Conservation (phyloP, 192 early-diverging fungal genomes). For the Coemansia sp. region DNA sequence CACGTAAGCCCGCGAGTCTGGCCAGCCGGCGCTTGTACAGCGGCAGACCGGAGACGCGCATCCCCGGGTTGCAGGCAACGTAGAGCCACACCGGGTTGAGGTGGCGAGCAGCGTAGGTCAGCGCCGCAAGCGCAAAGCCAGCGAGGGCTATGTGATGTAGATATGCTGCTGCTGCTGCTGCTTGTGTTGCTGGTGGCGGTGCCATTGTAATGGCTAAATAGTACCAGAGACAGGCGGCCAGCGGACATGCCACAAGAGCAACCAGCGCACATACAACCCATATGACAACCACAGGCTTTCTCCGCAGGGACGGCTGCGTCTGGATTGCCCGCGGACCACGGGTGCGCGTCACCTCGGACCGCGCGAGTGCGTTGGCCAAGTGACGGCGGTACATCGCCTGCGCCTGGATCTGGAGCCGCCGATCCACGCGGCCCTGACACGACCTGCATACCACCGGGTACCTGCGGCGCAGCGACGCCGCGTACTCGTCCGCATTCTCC, state of each 20-base stretch:
- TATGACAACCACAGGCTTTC: slow-evolving; percentile 23
- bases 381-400: slow-evolving; percentile 36
- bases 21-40: slow-evolving; percentile 24
- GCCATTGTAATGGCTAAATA: not conserved
- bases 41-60: slow-evolving; percentile 33
- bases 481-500: slow-evolving; percentile 32
- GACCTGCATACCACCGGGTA: slow-evolving; percentile 40
- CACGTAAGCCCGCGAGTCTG: slow-evolving; percentile 21
- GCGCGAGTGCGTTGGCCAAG: slow-evolving; percentile 32
- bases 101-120: slow-evolving; percentile 22
- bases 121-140: slow-evolving; percentile 12
- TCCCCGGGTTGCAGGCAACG: slow-evolving; percentile 28
- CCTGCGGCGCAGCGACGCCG: slow-evolving; percentile 20
- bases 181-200: not conserved
- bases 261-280: slow-evolving; percentile 27
- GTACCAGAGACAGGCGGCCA: slow-evolving; percentile 27
- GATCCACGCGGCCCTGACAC: slow-evolving; percentile 42
- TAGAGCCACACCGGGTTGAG: slow-evolving; percentile 48
- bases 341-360: slow-evolving; percentile 25
- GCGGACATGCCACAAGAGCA: slow-evolving; percentile 9
- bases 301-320: slow-evolving; percentile 34
- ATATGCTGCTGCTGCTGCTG: not conserved
- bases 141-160: not conserved
- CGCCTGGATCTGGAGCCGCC: slow-evolving; percentile 36
- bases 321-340: slow-evolving; percentile 12